phyloP scores from a whole-genome alignment of 2,329 filamentous ascomycete genomes.

The Venturia carpophila region DNA sequence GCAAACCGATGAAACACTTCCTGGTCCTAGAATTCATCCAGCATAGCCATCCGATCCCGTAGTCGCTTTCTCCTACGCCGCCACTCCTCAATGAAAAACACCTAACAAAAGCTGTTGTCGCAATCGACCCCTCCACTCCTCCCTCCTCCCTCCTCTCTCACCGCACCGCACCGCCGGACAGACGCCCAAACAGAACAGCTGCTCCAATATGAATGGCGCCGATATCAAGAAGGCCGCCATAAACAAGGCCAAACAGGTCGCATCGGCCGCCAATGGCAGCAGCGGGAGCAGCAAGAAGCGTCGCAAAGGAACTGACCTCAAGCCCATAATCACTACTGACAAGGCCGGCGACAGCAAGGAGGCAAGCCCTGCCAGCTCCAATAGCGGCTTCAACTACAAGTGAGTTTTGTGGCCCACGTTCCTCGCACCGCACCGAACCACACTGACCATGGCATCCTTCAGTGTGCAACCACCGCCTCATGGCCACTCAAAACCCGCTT shows the following conservation, averaged over 20 bases:
- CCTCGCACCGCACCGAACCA: neutral
- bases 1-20: conserved; percentile 1
- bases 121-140: conserved; percentile 10
- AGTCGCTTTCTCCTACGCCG: neutral
- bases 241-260: conserved; percentile 59
- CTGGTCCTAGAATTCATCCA: neutral
- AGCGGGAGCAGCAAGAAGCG: conserved; percentile 52
- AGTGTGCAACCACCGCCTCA: conserved; percentile 42
- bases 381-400: conserved; percentile 14
- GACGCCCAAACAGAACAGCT: conserved; percentile 4
- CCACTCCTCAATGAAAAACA: conserved; percentile 2
- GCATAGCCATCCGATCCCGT: neutral
- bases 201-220: conserved; percentile 52
- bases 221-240: conserved; percentile 58
- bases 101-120: neutral
- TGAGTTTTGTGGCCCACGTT: neutral
- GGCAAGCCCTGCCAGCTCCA: conserved; percentile 15
- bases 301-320: conserved; percentile 62
- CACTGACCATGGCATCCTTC: conserved; percentile 24
- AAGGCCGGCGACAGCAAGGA: conserved; percentile 32
- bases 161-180: conserved; percentile 4
- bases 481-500: conserved; percentile 31
- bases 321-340: conserved; percentile 69
- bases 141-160: conserved; percentile 8
- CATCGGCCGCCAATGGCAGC: conserved; percentile 39